Conservation (phyloP, 1,284 basidiomycete species). For the Microstroma glucosiphilum region DNA sequence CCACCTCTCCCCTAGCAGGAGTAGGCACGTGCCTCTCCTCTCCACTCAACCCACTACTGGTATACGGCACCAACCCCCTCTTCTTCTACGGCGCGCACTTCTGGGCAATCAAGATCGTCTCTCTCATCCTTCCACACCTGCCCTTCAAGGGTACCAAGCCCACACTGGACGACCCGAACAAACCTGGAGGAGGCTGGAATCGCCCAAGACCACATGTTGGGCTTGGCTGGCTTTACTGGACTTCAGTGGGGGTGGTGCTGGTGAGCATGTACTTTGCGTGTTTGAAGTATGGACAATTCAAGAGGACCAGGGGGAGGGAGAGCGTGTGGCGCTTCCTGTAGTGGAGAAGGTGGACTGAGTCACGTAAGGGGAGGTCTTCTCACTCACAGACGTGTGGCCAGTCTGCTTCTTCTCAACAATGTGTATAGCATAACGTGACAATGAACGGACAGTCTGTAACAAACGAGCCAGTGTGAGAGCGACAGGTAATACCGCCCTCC, state of each 20-base stretch:
- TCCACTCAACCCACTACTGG: conserved; percentile 9
- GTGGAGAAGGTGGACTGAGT: neutral
- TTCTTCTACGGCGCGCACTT: conserved; percentile 34
- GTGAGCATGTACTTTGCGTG: conserved; percentile 21
- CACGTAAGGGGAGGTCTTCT: too few relatives aligned
- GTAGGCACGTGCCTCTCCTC: conserved; percentile 17
- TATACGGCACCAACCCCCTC: conserved; percentile 26
- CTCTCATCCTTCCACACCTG: conserved; percentile 19
- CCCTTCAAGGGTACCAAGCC: too few relatives aligned
- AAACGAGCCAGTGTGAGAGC: too few relatives aligned
- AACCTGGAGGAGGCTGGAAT: neutral
- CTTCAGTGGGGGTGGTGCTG: conserved; percentile 18
- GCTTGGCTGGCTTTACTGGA: conserved; percentile 19
- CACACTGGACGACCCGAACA: neutral
- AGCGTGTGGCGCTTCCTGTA: conserved; percentile 29
- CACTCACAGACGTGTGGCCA: too few relatives aligned
- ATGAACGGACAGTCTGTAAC: too few relatives aligned
- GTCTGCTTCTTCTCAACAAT: too few relatives aligned
- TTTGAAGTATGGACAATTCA: conserved; percentile 20
- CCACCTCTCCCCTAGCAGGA: conserved; percentile 10
- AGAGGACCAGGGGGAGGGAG: conserved; percentile 15
- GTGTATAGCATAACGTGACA: too few relatives aligned
- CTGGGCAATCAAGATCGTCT: conserved; percentile 8
- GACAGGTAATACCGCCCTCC: neutral
- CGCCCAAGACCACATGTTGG: neutral